phyloP scores from a whole-genome alignment of 352 stramenopile genomes.

The Phytophthora sojae region DNA sequence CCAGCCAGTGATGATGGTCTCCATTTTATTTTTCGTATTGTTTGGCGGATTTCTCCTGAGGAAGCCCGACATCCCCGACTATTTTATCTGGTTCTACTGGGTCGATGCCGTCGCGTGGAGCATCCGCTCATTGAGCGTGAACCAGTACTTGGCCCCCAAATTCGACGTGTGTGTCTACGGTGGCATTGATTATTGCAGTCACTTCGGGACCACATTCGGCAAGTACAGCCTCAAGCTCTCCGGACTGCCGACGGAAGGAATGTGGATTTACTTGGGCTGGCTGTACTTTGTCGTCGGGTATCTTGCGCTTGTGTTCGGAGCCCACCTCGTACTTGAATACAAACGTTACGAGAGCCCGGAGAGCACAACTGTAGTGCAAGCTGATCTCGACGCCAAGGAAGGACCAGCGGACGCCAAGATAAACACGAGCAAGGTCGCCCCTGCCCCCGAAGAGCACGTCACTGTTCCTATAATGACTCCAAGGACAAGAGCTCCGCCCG shows the following conservation, averaged over 20 bases:
- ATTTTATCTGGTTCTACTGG: conserved; percentile 85
- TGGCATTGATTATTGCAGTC: conserved; percentile 61
- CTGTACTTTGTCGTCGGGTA: conserved; percentile 61
- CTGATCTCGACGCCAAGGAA: conserved; percentile 40
- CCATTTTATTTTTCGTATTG: conserved; percentile 69
- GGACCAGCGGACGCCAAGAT: conserved; percentile 17
- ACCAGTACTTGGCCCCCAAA: conserved; percentile 60
- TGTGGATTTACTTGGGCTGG: conserved; percentile 70
- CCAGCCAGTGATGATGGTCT: conserved; percentile 67
- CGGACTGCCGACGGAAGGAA: conserved; percentile 49
- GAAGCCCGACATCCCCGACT: conserved; percentile 64
- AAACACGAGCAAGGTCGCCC: conserved; percentile 14
- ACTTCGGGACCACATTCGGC: conserved; percentile 42
- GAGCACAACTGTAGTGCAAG: conserved; percentile 51
- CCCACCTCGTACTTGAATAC: too few relatives aligned
- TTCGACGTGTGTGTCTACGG: conserved; percentile 58
- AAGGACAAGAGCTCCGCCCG: conserved; percentile 34
- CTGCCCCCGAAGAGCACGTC: conserved; percentile 27
- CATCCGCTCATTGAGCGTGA: conserved; percentile 67
- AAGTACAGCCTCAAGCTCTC: conserved; percentile 63
- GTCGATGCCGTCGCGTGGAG: conserved; percentile 79
- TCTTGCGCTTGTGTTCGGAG: conserved; percentile 48
- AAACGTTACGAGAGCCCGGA: conserved; percentile 56
- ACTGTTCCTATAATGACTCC: conserved; percentile 19
- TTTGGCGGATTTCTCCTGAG: conserved; percentile 71